Conservation (phyloP, 1,139 yeast genomes). For the Nakaseomyces kungkrabaensis region DNA sequence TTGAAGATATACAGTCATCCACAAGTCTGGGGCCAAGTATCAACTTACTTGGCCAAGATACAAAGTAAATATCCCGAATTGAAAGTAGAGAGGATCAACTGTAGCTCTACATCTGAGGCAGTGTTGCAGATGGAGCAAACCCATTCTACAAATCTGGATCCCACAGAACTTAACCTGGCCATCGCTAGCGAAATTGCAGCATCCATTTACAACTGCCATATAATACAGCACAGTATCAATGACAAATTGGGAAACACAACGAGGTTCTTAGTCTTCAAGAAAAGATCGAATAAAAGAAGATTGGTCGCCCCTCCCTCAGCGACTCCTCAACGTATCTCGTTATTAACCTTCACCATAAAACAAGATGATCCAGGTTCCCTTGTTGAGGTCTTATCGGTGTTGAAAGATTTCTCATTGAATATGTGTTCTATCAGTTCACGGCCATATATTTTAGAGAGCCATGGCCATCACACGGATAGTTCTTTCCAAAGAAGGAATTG, state of each 20-base stretch:
- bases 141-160: constrained; percentile 17
- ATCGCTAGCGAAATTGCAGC: constrained; percentile 60
- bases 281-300: constrained; percentile 10
- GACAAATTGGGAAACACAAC: constrained; percentile 73
- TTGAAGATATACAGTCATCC: constrained; percentile 78
- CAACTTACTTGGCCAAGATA: constrained; percentile 47
- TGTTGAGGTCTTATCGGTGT: constrained; percentile 52
- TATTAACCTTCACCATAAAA: constrained; percentile 57
- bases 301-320: background rate
- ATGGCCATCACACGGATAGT: constrained; percentile 4
- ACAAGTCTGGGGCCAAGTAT: constrained; percentile 95
- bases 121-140: constrained; percentile 41
- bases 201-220: constrained; percentile 48
- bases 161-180: constrained; percentile 36
- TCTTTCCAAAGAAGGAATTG: constrained; percentile 34
- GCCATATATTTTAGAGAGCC: constrained; percentile 28
- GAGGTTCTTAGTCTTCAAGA: constrained; percentile 56
- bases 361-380: constrained; percentile 69
- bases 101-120: constrained; percentile 75
- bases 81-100: constrained; percentile 42
- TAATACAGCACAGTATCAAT: constrained; percentile 50
- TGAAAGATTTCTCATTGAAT: constrained; percentile 51
- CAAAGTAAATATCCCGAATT: constrained; percentile 30
- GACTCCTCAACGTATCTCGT: constrained; percentile 33
- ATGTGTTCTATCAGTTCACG: constrained; percentile 66